Percentiles rank a stretch among this genome's conserved stretches.
Evolutionary conservation across 148 eudicot genomes (phyloP).

Genomic region (Camellia japonica): DNA sequence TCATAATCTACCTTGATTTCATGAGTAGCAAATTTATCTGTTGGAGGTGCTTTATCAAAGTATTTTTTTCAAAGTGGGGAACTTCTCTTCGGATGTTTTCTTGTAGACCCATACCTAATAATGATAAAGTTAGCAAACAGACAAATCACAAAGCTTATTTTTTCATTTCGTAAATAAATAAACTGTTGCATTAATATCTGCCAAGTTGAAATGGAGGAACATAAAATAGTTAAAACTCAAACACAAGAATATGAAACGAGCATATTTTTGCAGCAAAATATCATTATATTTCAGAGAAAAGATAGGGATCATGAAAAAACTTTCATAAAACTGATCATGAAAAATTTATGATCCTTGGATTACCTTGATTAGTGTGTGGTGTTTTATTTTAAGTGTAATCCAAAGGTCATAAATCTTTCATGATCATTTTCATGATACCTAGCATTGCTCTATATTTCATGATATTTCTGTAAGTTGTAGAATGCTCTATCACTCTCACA

Average conservation of each 20-base stretch:
- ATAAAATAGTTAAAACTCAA: not conserved
- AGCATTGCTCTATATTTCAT: too few relatives aligned
- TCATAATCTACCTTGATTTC: conserved; percentile 91
- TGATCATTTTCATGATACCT: too few relatives aligned
- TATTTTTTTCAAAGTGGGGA: conserved; percentile 89
- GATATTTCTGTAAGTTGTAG: not conserved
- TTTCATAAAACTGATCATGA: too few relatives aligned
- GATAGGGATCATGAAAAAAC: too few relatives aligned
- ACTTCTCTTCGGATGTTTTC: conserved; percentile 89
- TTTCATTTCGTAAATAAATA: not conserved
- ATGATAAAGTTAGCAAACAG: not conserved
- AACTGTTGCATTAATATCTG: not conserved
- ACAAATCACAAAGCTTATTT: not conserved
- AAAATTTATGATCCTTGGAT: too few relatives aligned
- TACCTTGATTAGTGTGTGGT: too few relatives aligned
- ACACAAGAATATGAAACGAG: not conserved
- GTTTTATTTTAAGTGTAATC: too few relatives aligned
- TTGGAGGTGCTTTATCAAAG: conserved; percentile 94
- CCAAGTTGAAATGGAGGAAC: not conserved
- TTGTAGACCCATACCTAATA: conserved; percentile 95
- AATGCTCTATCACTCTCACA: not conserved
- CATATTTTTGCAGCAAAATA: not conserved
- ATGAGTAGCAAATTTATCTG: conserved; percentile 91
- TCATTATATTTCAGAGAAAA: too few relatives aligned
- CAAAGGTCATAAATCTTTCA: too few relatives aligned